Evolutionary conservation across 768 basidiomycete genomes (phyloP).

Genomic region (Leccinum subgranulosum): DNA sequence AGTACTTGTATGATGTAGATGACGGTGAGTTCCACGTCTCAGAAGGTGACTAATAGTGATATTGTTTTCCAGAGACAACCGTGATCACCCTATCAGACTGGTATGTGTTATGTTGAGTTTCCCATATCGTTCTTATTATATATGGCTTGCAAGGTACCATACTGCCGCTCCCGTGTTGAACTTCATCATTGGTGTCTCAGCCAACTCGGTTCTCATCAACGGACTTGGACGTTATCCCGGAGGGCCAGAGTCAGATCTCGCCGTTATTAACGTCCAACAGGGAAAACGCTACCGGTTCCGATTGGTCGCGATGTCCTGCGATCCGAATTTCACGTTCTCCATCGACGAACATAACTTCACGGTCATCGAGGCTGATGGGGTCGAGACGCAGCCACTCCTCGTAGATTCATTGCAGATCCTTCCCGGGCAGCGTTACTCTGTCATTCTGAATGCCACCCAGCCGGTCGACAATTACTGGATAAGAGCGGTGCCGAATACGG

Average conservation of each 20-base stretch:
- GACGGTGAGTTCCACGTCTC: conserved; percentile 31
- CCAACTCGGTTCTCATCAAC: conserved; percentile 31
- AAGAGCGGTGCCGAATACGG: conserved; percentile 33
- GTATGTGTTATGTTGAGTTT: conserved; percentile 3
- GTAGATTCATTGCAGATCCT: conserved; percentile 37
- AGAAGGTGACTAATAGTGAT: neutral
- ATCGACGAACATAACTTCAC: conserved; percentile 45
- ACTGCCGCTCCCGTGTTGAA: conserved; percentile 15
- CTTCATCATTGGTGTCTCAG: conserved; percentile 12
- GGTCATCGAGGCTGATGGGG: conserved; percentile 43
- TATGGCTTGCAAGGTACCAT: conserved; percentile 19
- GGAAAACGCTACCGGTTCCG: conserved; percentile 48
- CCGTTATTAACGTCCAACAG: conserved; percentile 38
- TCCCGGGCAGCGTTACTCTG: conserved; percentile 41
- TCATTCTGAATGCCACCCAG: conserved; percentile 43
- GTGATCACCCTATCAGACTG: conserved; percentile 27
- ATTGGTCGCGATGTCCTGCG: conserved; percentile 44
- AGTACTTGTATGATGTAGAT: conserved; percentile 41
- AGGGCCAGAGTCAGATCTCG: conserved; percentile 36
- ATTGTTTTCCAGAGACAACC: conserved; percentile 16
- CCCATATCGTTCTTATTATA: neutral
- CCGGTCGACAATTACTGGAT: conserved; percentile 54
- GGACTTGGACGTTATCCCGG: conserved; percentile 29
- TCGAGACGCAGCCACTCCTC: conserved; percentile 37
- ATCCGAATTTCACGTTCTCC: conserved; percentile 42